Conservation (phyloP, 2,329 filamentous ascomycete species). For the Calonectria pseudoreteaudii region DNA sequence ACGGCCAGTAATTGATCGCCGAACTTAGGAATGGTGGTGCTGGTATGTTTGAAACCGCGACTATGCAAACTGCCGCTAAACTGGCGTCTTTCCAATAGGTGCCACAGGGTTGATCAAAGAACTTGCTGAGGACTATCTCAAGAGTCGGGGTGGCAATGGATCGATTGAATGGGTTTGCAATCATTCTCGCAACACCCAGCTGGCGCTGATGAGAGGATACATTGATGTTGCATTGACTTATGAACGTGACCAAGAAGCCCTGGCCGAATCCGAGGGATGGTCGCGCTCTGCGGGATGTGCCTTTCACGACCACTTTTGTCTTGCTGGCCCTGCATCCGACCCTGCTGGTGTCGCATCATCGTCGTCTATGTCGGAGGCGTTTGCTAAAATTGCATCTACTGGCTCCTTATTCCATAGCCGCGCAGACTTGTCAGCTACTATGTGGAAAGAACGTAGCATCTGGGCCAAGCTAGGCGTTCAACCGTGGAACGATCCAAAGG, state of each 20-base stretch:
- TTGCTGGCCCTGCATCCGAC: neutral
- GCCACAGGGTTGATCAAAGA: conserved; percentile 4
- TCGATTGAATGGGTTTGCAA: conserved; percentile 10
- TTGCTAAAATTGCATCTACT: neutral
- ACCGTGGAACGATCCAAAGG: neutral
- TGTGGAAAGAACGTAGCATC: conserved; percentile 10
- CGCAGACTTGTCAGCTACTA: neutral
- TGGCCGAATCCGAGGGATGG: neutral
- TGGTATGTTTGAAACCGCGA: neutral
- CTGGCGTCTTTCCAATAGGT: neutral
- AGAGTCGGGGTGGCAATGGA: neutral
- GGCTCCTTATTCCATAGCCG: neutral
- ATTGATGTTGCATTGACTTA: conserved; percentile 11
- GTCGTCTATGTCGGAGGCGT: neutral
- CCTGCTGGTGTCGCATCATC: neutral
- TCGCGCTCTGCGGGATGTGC: neutral
- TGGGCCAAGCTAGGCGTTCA: neutral
- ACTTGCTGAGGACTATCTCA: conserved; percentile 7
- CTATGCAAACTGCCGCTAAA: neutral
- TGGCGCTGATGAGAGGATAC: conserved; percentile 1
- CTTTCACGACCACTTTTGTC: conserved; percentile 11
- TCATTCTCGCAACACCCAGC: conserved; percentile 5
- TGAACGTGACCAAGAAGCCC: conserved; percentile 5
- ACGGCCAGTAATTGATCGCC: neutral
- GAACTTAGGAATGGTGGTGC: neutral